Conservation (phyloP, 495 filamentous ascomycete genomes). For the Bacidia gigantensis region DNA sequence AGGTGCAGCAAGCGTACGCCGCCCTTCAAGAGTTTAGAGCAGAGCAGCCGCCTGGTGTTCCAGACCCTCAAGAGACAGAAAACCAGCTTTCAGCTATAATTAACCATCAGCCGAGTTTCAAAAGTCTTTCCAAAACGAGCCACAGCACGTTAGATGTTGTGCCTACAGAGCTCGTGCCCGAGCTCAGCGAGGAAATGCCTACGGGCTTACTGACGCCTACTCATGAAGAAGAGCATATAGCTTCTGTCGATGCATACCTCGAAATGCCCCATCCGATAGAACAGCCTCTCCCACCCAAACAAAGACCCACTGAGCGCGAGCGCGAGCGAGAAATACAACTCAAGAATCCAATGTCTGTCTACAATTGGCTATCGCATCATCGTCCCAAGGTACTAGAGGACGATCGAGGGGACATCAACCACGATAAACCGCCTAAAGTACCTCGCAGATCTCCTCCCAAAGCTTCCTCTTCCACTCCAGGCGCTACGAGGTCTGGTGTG, state of each 20-base stretch:
- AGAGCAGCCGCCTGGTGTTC: constrained; percentile 27
- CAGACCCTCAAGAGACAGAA: constrained; percentile 29
- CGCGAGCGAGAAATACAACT: constrained; percentile 43
- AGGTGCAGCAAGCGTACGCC: constrained; percentile 26
- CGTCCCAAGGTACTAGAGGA: constrained; percentile 65
- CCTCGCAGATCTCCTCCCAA: not conserved
- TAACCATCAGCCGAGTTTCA: constrained; percentile 6
- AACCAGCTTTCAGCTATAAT: constrained; percentile 14
- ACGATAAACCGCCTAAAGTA: not conserved
- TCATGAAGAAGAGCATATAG: constrained; percentile 68
- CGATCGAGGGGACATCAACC: not conserved
- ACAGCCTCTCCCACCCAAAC: constrained; percentile 26
- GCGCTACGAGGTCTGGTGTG: not conserved
- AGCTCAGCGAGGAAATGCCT: constrained; percentile 15
- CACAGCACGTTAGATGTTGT: constrained; percentile 11
- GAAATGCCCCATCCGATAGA: constrained; percentile 27
- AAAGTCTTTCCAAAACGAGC: constrained; percentile 6
- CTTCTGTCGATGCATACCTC: constrained; percentile 53
- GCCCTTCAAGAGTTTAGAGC: constrained; percentile 34
- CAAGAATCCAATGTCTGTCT: constrained; percentile 70
- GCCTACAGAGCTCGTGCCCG: constrained; percentile 15
- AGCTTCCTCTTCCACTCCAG: not conserved
- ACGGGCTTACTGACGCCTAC: constrained; percentile 54
- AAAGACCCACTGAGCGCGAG: constrained; percentile 29
- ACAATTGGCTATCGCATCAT: constrained; percentile 79